phyloP scores from a whole-genome alignment of 306 rosid species.

The apple (Malus domestica) region ASM211411v1 NC_041798.1:18313501-18314000 shows the following conservation, averaged over 20 bases:
- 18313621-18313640: conserved; percentile 29
- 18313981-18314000: conserved; percentile 49
- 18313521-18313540: too few relatives aligned
- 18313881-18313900: conserved; percentile 16
- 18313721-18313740: conserved; percentile 12
- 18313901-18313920: conserved; percentile 24
- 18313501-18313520: not conserved
- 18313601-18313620: conserved; percentile 18
- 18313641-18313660: conserved; percentile 37
- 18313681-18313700: conserved; percentile 26
- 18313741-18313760: not conserved
- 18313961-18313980: conserved; percentile 35
- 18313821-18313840: conserved; percentile 18
- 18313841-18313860: conserved; percentile 27
- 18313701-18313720: conserved; percentile 27
- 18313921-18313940: conserved; percentile 35
- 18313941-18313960: conserved; percentile 42
- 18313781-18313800: not conserved
- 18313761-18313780: not conserved
- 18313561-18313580: not conserved
- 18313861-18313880: conserved; percentile 24
- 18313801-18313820: not conserved
- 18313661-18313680: conserved; percentile 43
- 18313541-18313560: not conserved
- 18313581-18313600: conserved; percentile 12